Evolutionary conservation across 78 protist genomes (phyloP).

Genomic region (slime mould (Dictyostelium discoideum)): DNA sequence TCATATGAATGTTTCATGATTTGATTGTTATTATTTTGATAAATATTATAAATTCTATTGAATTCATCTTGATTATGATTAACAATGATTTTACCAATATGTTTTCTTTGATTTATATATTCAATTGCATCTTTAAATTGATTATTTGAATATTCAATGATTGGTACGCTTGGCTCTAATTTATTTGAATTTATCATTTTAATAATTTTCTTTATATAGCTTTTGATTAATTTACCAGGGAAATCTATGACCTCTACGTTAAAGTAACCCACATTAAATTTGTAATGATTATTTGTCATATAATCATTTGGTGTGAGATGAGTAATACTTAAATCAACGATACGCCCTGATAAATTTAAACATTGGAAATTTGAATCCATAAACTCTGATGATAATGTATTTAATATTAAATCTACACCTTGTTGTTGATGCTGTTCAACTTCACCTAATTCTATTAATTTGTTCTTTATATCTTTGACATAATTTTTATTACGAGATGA

Average conservation of each 20-base stretch:
- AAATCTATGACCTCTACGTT: not conserved
- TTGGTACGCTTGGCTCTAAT: not conserved
- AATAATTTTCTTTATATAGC: not conserved
- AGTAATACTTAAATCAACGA: conserved; percentile 27
- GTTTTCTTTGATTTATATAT: conserved; percentile 13
- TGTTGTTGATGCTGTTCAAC: not conserved
- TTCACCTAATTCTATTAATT: not conserved
- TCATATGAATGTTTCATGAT: not conserved
- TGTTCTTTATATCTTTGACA: not conserved
- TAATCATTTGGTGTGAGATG: not conserved
- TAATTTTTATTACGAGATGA: not conserved
- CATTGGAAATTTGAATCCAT: conserved; percentile 12
- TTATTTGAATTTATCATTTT: not conserved
- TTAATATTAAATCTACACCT: conserved; percentile 35
- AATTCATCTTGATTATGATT: not conserved
- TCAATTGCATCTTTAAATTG: conserved; percentile 3
- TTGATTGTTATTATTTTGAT: not conserved
- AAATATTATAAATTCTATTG: not conserved
- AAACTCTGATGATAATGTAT: not conserved
- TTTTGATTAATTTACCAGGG: not conserved
- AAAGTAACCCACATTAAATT: not conserved
- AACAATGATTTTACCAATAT: conserved; percentile 51
- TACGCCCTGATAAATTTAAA: not conserved
- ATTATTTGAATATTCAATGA: not conserved
- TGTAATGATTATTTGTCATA: not conserved